Evolutionary conservation across 768 basidiomycete genomes (phyloP).

Genomic region (Rhodotorula graminis): DNA sequence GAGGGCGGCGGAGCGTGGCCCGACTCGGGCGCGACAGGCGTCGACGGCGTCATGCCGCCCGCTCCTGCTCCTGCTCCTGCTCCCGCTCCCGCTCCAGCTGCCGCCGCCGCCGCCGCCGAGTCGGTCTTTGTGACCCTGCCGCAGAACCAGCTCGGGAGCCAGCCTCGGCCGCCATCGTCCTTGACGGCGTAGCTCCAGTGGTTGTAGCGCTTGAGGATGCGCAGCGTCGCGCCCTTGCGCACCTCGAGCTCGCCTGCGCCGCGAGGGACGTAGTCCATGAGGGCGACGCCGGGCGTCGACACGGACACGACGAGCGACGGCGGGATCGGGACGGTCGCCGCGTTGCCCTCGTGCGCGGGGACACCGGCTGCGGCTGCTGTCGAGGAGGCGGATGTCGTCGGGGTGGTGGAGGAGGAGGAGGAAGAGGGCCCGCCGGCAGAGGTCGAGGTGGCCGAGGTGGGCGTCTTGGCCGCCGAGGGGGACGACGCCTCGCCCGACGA

Average conservation of each 20-base stretch:
- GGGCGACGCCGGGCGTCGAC: slow-evolving; percentile 88
- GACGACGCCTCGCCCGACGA: too few relatives aligned
- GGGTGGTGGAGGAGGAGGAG: slow-evolving; percentile 51
- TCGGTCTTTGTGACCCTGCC: slow-evolving; percentile 17
- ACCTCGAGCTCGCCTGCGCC: slow-evolving; percentile 88
- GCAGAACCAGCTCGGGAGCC: slow-evolving; percentile 81
- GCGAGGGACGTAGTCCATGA: slow-evolving; percentile 94
- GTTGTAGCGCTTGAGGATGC: slow-evolving; percentile 96
- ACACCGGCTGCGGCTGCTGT: slow-evolving; percentile 41
- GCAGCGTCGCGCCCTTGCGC: slow-evolving; percentile 76
- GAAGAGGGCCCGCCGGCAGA: too few relatives aligned
- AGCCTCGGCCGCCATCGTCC: slow-evolving; percentile 89
- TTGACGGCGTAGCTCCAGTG: slow-evolving; percentile 80
- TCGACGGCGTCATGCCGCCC: slow-evolving; percentile 2
- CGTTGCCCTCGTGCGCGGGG: slow-evolving; percentile 41
- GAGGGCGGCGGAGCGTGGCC: background rate
- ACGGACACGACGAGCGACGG: slow-evolving; percentile 92
- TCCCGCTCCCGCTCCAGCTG: background rate
- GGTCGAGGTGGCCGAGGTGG: background rate
- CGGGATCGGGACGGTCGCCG: slow-evolving; percentile 68
- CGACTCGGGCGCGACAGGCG: background rate
- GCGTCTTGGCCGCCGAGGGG: background rate
- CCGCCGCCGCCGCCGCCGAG: background rate
- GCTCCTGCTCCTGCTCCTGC: background rate
- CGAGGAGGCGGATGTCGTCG: slow-evolving; percentile 22